Conservation (phyloP, 1,284 basidiomycete species). For the Wolfiporia cocos region DNA sequence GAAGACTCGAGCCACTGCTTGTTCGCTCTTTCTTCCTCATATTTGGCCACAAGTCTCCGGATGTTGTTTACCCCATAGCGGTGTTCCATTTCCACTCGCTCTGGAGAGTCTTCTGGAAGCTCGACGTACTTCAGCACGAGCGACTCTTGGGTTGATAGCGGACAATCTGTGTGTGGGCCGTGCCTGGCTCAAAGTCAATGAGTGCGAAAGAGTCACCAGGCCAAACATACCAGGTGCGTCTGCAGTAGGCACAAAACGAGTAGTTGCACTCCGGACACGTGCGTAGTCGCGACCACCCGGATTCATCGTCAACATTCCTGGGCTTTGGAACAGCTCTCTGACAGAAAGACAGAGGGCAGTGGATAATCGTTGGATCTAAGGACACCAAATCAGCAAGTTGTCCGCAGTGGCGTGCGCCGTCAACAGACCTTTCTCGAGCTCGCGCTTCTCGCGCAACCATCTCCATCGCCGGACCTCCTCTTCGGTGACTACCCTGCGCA, state of each 20-base stretch:
- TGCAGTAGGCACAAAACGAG: constrained; percentile 72
- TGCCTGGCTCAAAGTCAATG: constrained; percentile 43
- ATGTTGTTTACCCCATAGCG: constrained; percentile 58
- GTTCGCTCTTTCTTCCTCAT: constrained; percentile 64
- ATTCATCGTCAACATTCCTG: constrained; percentile 38
- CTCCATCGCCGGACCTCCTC: constrained; percentile 62
- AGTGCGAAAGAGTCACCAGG: no score
- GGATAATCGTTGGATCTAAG: constrained; percentile 67
- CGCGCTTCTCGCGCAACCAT: constrained; percentile 64
- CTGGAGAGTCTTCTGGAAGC: constrained; percentile 40
- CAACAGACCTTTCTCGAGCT: constrained; percentile 56
- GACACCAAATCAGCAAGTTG: no score
- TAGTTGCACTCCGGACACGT: constrained; percentile 61
- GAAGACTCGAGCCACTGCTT: constrained; percentile 55
- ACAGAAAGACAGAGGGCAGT: constrained; percentile 71
- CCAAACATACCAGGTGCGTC: constrained; percentile 63
- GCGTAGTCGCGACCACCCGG: constrained; percentile 63
- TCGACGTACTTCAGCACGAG: constrained; percentile 60
- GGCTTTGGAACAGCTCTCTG: constrained; percentile 62
- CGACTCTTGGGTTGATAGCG: constrained; percentile 52
- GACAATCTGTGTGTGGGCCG: constrained; percentile 62
- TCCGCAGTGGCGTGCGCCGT: no score
- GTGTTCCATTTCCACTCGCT: constrained; percentile 45
- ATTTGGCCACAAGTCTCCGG: constrained; percentile 46
- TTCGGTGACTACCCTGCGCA: constrained; percentile 59